Percentiles rank a stretch among this genome's conserved stretches.
These are phyloP conservation scores for Wickerhamiella musiphila DNA, from an alignment of 805 yeast genomes.

Conservation along the genomic window DNA sequence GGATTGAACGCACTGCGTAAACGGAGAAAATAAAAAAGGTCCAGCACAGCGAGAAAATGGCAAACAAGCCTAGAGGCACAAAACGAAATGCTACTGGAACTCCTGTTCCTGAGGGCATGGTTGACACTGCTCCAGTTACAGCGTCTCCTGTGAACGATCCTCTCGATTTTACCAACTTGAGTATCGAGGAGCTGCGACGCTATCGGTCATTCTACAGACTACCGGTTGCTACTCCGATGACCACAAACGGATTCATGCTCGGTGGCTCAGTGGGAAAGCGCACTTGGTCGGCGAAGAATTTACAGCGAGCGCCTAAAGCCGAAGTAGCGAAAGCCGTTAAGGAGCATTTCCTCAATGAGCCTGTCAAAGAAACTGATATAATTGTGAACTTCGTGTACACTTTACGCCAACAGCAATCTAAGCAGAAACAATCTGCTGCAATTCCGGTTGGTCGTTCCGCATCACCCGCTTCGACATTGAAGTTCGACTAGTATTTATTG, in stretches of 20 bases:
- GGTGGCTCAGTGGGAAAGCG: conserved; percentile 59
- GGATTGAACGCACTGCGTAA: too few relatives aligned
- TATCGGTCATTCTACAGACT: conserved; percentile 48
- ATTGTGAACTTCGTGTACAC: conserved; percentile 79
- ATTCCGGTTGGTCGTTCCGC: neutral
- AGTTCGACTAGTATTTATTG: too few relatives aligned
- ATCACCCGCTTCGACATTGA: neutral
- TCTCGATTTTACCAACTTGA: conserved; percentile 49
- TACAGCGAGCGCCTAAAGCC: conserved; percentile 33
- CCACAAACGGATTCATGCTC: conserved; percentile 52
- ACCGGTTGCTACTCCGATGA: conserved; percentile 39
- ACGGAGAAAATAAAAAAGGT: too few relatives aligned
- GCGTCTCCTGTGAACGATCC: conserved; percentile 3
- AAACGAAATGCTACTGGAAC: conserved; percentile 7
- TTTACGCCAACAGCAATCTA: conserved; percentile 48
- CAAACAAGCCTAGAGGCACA: conserved; percentile 8
- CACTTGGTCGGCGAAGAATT: conserved; percentile 30
- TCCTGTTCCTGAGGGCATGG: too few relatives aligned
- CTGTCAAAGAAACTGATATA: conserved; percentile 66
- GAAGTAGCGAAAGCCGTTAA: conserved; percentile 45
- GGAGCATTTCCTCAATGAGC: conserved; percentile 44
- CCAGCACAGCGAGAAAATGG: conserved; percentile 5
- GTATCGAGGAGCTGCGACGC: conserved; percentile 45
- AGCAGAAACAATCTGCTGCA: conserved; percentile 15
- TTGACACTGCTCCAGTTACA: too few relatives aligned